phyloP scores from a whole-genome alignment of 257 asterid genomes.

The Schizonepeta tenuifolia region DNA sequence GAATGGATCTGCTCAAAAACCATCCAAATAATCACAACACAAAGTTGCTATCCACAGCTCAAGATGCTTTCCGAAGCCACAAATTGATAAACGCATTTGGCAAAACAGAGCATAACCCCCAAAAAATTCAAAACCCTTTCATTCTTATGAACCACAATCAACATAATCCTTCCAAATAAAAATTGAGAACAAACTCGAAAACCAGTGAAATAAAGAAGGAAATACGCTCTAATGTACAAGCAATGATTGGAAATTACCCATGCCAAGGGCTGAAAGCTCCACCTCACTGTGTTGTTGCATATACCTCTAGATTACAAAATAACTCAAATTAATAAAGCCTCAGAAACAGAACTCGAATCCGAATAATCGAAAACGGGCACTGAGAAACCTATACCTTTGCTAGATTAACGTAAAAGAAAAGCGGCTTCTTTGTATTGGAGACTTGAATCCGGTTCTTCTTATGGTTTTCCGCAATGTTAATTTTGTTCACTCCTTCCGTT shows the following conservation, averaged over 20 bases:
- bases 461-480: constrained; percentile 50
- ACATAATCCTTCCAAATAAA: constrained; percentile 10
- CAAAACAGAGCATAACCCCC: background rate
- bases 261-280: constrained; percentile 91
- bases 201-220: background rate
- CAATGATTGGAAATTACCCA: constrained; percentile 58
- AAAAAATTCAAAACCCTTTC: constrained; percentile 1
- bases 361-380: background rate
- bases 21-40: background rate
- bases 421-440: constrained; percentile 76
- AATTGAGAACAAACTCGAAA: background rate
- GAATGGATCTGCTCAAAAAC: background rate
- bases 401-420: constrained; percentile 82
- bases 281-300: constrained; percentile 82
- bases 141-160: background rate
- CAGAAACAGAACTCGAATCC: background rate
- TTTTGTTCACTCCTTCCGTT: constrained; percentile 62
- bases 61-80: background rate
- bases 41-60: background rate
- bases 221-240: background rate
- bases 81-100: background rate
- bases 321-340: constrained; percentile 20
- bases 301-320: constrained; percentile 54
- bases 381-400: constrained; percentile 54
- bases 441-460: constrained; percentile 87